Conservation (phyloP, 2,329 filamentous ascomycete species). For the Phialophora verrucosa region DNA sequence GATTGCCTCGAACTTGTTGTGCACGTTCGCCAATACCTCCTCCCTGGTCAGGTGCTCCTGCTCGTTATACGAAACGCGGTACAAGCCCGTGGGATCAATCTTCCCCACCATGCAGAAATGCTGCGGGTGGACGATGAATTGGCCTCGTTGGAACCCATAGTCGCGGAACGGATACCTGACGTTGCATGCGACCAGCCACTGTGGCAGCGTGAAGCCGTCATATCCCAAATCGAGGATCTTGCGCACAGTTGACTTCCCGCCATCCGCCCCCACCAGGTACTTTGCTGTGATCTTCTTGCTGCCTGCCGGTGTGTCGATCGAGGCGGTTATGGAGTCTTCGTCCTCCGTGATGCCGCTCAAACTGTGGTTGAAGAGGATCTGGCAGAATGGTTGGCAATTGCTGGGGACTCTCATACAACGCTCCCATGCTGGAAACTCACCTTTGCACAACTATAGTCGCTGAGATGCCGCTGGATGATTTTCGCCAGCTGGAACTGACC, state of each 20-base stretch:
- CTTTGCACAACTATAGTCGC: conserved; percentile 17
- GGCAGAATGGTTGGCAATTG: background rate
- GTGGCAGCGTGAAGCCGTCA: conserved; percentile 45
- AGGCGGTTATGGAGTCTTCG: conserved; percentile 16
- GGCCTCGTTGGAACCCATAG: conserved; percentile 49
- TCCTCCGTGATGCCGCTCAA: conserved; percentile 13
- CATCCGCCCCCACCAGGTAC: conserved; percentile 56
- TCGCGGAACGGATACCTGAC: conserved; percentile 40
- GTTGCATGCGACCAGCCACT: conserved; percentile 38
- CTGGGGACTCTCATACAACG: background rate
- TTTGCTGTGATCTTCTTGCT: conserved; percentile 47
- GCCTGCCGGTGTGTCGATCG: conserved; percentile 11
- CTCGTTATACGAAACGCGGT: conserved; percentile 69
- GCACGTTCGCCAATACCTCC: conserved; percentile 60
- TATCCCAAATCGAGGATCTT: conserved; percentile 39
- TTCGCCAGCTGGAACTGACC: conserved; percentile 36
- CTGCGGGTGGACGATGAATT: conserved; percentile 63
- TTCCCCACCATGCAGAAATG: conserved; percentile 68
- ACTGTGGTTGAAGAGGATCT: conserved; percentile 25
- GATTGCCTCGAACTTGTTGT: conserved; percentile 62
- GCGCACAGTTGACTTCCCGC: conserved; percentile 49
- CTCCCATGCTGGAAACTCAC: conserved; percentile 7
- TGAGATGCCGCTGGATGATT: conserved; percentile 34
- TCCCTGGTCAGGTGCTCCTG: conserved; percentile 59
- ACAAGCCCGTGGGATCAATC: conserved; percentile 64